Evolutionary conservation across 768 basidiomycete genomes (phyloP), one percentile per base, ranked within the genome.

Genomic region (Mycena vulgaris): DNA sequence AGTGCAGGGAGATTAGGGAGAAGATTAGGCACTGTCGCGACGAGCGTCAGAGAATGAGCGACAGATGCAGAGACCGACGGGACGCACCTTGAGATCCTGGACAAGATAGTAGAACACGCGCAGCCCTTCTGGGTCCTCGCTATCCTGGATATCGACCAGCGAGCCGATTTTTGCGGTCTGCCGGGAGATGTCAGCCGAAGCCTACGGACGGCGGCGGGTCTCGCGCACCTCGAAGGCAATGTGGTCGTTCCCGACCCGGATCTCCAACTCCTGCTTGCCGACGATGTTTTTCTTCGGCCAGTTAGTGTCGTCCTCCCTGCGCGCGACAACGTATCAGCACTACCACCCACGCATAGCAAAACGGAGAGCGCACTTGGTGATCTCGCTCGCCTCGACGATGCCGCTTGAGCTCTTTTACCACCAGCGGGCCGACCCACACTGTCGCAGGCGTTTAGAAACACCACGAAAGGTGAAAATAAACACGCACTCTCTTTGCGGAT

Each of bases 271-370:
- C 80, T 99, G 98, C 83, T 97, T 96, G 53, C 98, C 98, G 30
- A 98, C 96, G 33, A 98, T 96, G 80, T 97, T 97, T 86, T 98
- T 98, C 84, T 98, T 98, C 5, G 98, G 98, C 98, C 98, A 99
- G 76, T 95, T 94, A 0, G 92, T 88, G 83, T 99, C 98, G 79
- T 99, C 98, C 88, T 99, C 98, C 85, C 97, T 99, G 82, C 27
- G 30, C 28, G 14, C 33, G 6, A 47, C 16, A 11, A 16, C 9
- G 33, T 23, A 62, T 21, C 28, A 58, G 37, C 33, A 42, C 31
- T 27, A 14, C n/a, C 21, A 53, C 28, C 40, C 19, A 47, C 3
- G n/a, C 37, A 45, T 5, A 51, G 25, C 31, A 8, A 39, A 49
- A 62, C 13, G 33, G 17, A 65, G 19, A 21, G 76, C 89, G 71